Base-by-base conservation (phyloP, 805 yeast genomes). In the Priceomyces castillae region DNA sequence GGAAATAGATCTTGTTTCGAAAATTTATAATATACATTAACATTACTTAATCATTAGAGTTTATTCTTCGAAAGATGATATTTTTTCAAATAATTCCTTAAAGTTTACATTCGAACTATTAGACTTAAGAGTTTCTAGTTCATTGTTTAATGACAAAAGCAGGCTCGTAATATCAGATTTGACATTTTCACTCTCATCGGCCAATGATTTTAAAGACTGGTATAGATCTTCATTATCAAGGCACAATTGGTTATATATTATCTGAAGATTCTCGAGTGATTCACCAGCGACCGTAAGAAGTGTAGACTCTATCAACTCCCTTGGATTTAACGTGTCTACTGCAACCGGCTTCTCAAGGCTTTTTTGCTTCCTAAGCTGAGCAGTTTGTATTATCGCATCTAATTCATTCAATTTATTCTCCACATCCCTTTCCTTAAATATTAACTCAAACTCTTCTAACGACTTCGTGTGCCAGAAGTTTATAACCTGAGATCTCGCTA, bases 401-500 rank as follows among this genome's bases (percentile, higher is more conserved):
- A 78, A 58, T 40, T 69, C 71, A 48, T 77, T 60, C 39, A 78
- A 59, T 43, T 72, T 76, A 15, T 30, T 39, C 47, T 74, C 66
- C 18, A 78, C 54, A 28, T 70, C 65, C 12, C 77, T 54, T 43
- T 82, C 86, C 9, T 59, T 58, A 53, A 77, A 71, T 6, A 82
- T 77, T 39, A 74, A 72, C 10, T 75, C 74, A 49, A 81, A 80
- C 51, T 82, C 86, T 39, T 73, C 65, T 36, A 69, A 53, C 20
- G 75, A 67, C n/a, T 74, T 67, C 22, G 65, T 61, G 33, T 66
- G 67, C 80, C 83, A 80, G 48, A 74, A 78, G 33, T 69, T 65
- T 14, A 71, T 64, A 10, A 81, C 74, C 50, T 80, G 86, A 16
- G 65, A 61, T 38, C 79, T 65, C 6, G 82, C 82, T 19, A 71